Percentiles rank a stretch among this genome's conserved stretches.
Evolutionary conservation across 208 protist genomes (phyloP).

Genomic region (Leishmania lainsoni): DNA sequence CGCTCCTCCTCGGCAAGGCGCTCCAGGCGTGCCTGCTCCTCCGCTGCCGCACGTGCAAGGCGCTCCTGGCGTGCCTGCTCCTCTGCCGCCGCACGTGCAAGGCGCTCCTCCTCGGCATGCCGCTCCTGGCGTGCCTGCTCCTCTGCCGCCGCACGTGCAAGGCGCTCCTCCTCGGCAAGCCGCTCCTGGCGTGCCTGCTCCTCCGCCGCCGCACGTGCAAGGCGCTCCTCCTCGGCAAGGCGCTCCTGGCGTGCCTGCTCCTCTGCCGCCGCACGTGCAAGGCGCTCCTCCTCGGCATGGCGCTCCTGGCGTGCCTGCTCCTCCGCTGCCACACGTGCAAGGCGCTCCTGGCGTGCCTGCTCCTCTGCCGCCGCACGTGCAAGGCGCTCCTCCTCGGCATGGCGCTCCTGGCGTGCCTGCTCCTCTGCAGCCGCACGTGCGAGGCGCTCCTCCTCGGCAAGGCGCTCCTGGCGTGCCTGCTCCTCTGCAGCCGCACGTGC

Average conservation of each 20-base stretch:
- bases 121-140: too few species aligned
- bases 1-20: neutral
- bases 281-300: neutral
- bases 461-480: too few species aligned
- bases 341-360: neutral
- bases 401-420: neutral
- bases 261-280: neutral
- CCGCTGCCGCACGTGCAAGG: too few species aligned
- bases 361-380: too few species aligned
- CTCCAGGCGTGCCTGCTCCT: too few species aligned
- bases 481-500: neutral
- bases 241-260: neutral
- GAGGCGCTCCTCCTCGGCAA: neutral
- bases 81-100: slow-evolving; percentile 9
- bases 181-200: neutral
- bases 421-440: neutral
- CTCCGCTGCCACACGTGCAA: neutral
- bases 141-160: neutral
- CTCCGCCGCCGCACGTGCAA: neutral
- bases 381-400: neutral
- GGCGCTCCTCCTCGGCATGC: neutral
- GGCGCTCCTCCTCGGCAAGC: neutral
- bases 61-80: neutral
- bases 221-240: neutral
- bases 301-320: neutral